Conservation (phyloP, 495 filamentous ascomycete species). For the Xylaria cubensis region DNA sequence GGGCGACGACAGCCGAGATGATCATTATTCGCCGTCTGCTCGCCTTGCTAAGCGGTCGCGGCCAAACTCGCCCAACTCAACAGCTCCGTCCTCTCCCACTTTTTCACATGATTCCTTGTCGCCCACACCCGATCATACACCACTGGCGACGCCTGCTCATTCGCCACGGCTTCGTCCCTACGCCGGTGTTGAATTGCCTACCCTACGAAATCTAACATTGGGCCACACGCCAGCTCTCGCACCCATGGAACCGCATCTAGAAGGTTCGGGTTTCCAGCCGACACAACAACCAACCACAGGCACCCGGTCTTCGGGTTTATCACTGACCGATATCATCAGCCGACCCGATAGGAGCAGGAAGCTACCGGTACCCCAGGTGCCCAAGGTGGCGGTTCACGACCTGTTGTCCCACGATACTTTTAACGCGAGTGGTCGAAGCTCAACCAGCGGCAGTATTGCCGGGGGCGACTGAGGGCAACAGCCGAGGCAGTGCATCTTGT, state of each 20-base stretch:
- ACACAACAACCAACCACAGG: conserved; percentile 44
- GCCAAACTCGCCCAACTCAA: conserved; percentile 92
- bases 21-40: conserved; percentile 69
- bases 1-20: conserved; percentile 85
- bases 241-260: conserved; percentile 84
- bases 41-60: conserved; percentile 84
- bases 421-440: conserved; percentile 55
- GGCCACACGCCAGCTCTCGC: conserved; percentile 88
- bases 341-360: conserved; percentile 87
- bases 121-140: conserved; percentile 95
- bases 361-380: conserved; percentile 88
- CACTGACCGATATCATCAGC: conserved; percentile 91
- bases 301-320: conserved; percentile 67
- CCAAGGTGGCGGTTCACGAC: conserved; percentile 89
- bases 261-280: conserved; percentile 51
- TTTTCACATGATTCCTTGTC: conserved; percentile 97
- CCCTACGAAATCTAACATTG: conserved; percentile 85
- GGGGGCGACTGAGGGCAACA: conserved; percentile 51
- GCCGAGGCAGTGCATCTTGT: conserved; percentile 36
- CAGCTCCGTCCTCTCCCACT: conserved; percentile 94
- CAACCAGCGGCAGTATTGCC: conserved; percentile 54
- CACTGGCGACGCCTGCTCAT: conserved; percentile 92
- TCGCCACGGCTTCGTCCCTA: conserved; percentile 88
- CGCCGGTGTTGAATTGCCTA: conserved; percentile 73
- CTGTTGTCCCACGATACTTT: conserved; percentile 72